Percentiles rank a stretch among this genome's conserved stretches.
These are phyloP conservation scores for Leishmania tarentolae DNA, from an alignment of 208 protist genomes.

Conservation along the genomic window DNA sequence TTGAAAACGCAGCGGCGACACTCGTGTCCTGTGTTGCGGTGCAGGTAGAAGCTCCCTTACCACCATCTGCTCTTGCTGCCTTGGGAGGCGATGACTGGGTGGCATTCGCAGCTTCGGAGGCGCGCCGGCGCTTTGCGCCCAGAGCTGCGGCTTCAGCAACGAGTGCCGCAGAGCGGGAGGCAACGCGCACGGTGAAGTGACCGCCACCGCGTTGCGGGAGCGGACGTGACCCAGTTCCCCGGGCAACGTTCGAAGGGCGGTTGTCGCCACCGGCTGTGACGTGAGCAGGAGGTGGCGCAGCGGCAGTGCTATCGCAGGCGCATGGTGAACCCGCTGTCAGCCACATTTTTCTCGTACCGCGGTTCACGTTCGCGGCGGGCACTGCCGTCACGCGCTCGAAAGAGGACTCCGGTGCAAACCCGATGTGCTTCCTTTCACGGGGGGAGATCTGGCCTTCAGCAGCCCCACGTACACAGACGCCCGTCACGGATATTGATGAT, in stretches of 20 bases:
- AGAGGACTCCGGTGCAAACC: slow-evolving; percentile 15
- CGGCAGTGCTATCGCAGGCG: not conserved
- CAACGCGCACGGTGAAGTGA: slow-evolving; percentile 25
- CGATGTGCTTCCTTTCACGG: slow-evolving; percentile 27
- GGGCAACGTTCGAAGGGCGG: not conserved
- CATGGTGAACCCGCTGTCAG: not conserved
- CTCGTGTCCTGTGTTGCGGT: not conserved
- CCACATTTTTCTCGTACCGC: not conserved
- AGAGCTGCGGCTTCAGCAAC: slow-evolving; percentile 28
- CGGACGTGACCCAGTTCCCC: not conserved
- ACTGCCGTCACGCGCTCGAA: slow-evolving; percentile 25
- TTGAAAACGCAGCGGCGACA: not conserved
- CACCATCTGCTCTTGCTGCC: not conserved
- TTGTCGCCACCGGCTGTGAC: too few relatives aligned
- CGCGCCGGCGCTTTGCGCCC: slow-evolving; percentile 17
- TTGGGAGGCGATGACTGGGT: not conserved
- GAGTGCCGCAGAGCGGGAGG: slow-evolving; percentile 27
- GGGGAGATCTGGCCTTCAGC: not conserved
- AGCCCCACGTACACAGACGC: not conserved
- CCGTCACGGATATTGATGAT: not conserved
- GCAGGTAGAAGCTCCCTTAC: not conserved
- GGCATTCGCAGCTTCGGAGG: not conserved
- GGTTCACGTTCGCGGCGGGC: slow-evolving; percentile 32
- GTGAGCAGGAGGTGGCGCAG: not conserved
- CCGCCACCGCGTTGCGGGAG: not conserved